A percentile compares a stretch with the other conserved stretches of the same genome.
phyloP scores from a whole-genome alignment of 768 basidiomycete genomes.

The Naematelia aurantialba region DNA sequence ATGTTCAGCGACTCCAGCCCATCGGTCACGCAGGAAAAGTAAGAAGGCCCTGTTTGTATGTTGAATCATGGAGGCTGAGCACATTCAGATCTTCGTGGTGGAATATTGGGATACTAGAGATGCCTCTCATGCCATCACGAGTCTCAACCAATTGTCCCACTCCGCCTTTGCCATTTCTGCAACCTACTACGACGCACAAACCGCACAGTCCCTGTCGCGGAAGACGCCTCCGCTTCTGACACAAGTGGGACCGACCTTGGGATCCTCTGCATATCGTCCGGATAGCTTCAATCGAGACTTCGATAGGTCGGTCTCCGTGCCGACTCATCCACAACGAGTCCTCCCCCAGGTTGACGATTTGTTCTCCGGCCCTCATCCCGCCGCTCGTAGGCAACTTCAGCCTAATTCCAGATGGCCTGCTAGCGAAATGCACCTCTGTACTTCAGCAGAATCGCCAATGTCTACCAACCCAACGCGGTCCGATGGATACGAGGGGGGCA shows the following conservation, averaged over 20 bases:
- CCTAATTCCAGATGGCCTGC: neutral
- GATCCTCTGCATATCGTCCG: conserved; percentile 12
- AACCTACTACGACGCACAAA: conserved; percentile 5
- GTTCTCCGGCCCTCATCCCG: neutral
- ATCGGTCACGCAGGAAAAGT: conserved; percentile 25
- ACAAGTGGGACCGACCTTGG: conserved; percentile 6
- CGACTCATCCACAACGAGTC: neutral
- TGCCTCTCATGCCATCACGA: conserved; percentile 21
- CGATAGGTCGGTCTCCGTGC: neutral
- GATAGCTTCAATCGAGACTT: neutral
- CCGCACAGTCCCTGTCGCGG: neutral
- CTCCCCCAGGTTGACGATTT: neutral
- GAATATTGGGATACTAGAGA: conserved; percentile 38
- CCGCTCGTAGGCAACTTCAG: neutral
- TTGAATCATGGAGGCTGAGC: neutral
- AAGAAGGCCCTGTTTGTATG: conserved; percentile 3
- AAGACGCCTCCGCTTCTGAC: neutral
- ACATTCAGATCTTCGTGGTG: conserved; percentile 24
- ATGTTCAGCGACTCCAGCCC: conserved; percentile 14
- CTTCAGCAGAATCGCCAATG: neutral
- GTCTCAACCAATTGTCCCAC: conserved; percentile 16
- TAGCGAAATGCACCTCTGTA: neutral
- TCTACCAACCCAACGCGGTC: neutral
- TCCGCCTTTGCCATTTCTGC: conserved; percentile 10
- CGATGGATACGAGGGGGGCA: neutral